A percentile compares a stretch with the other conserved stretches of the same genome.
Conservation (phyloP, 1,139 yeast genomes). For the Yamadazyma trypodendri region DNA sequence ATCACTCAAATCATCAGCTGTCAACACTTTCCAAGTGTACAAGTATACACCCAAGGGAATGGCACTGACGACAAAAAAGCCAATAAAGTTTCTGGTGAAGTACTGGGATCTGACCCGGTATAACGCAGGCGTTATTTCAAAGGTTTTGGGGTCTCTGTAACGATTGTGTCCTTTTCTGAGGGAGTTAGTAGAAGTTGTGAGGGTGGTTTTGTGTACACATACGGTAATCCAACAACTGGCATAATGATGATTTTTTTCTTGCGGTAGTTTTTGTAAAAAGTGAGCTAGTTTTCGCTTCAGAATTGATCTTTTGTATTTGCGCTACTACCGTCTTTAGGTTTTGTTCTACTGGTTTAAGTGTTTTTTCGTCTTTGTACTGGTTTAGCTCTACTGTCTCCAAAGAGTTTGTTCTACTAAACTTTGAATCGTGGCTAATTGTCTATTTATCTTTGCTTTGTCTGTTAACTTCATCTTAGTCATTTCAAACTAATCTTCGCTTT, state of each 20-base stretch:
- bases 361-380: too few relatives aligned
- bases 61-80: conserved; percentile 56
- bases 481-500: too few relatives aligned
- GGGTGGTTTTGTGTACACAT: conserved; percentile 22
- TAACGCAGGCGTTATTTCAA: conserved; percentile 92
- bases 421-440: too few relatives aligned
- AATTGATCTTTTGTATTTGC: too few relatives aligned
- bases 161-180: conserved; percentile 29
- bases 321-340: too few relatives aligned
- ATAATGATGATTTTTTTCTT: conserved; percentile 27
- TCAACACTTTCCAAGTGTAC: conserved; percentile 66
- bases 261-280: neutral
- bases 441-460: too few relatives aligned
- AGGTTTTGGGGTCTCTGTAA: conserved; percentile 75
- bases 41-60: conserved; percentile 68
- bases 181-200: conserved; percentile 6
- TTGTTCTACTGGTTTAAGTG: too few relatives aligned
- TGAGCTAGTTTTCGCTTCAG: too few relatives aligned
- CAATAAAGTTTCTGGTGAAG: conserved; percentile 70
- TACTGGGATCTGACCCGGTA: conserved; percentile 85
- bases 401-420: too few relatives aligned
- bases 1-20: conserved; percentile 81
- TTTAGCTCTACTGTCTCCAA: too few relatives aligned
- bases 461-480: too few relatives aligned
- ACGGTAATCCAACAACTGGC: conserved; percentile 42